Evolutionary conservation across 2,329 filamentous ascomycete genomes (phyloP).

Genomic region (Ophiostoma sp.): DNA sequence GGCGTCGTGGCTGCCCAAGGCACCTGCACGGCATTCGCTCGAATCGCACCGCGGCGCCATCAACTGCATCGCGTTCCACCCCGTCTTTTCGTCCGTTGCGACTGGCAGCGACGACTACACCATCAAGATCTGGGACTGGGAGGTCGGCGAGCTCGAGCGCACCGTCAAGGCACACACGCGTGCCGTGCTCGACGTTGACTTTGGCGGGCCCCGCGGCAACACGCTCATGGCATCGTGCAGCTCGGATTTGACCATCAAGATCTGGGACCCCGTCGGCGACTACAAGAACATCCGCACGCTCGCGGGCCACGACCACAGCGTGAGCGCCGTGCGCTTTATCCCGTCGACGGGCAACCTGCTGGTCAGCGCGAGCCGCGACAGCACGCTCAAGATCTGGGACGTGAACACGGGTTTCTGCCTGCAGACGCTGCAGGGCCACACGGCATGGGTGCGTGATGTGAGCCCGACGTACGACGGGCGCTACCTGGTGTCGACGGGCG

Average conservation of each 20-base stretch:
- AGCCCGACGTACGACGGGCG: slow-evolving; percentile 75
- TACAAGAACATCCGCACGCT: slow-evolving; percentile 94
- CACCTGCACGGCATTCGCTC: slow-evolving; percentile 73
- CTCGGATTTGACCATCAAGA: slow-evolving; percentile 85
- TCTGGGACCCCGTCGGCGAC: slow-evolving; percentile 87
- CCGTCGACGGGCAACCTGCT: slow-evolving; percentile 78
- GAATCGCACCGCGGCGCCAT: slow-evolving; percentile 77
- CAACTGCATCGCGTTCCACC: slow-evolving; percentile 87
- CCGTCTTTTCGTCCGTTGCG: slow-evolving; percentile 81
- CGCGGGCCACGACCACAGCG: slow-evolving; percentile 85
- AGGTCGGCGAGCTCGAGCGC: slow-evolving; percentile 80
- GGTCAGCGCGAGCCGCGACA: slow-evolving; percentile 80
- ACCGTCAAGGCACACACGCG: slow-evolving; percentile 92
- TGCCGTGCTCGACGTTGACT: slow-evolving; percentile 82
- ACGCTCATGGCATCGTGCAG: slow-evolving; percentile 77
- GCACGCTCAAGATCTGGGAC: slow-evolving; percentile 84
- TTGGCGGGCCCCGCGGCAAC: slow-evolving; percentile 74
- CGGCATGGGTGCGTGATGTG: slow-evolving; percentile 88
- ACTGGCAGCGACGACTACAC: slow-evolving; percentile 88
- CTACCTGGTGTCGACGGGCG: slow-evolving; percentile 74
- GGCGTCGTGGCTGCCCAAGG: slow-evolving; percentile 75
- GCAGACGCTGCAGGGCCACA: slow-evolving; percentile 80
- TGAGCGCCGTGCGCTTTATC: slow-evolving; percentile 82
- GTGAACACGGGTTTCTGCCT: slow-evolving; percentile 88
- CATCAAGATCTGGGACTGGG: slow-evolving; percentile 98